Percentiles rank a stretch among this genome's conserved stretches.
phyloP scores from a whole-genome alignment of 805 yeast genomes.

The Wickerhamomyces strasburgensis region DNA sequence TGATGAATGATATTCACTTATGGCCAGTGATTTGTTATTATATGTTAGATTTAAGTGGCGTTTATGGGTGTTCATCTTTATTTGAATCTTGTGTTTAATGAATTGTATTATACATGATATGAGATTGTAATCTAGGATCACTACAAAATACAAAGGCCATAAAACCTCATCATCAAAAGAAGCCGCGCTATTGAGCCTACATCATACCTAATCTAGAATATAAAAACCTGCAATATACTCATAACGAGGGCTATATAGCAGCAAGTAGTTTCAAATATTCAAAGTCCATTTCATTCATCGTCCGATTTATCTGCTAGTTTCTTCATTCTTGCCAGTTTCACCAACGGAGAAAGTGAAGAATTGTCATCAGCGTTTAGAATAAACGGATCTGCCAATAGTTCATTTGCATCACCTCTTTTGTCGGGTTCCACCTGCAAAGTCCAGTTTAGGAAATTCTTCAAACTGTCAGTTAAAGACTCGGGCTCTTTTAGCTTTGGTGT shows the following conservation, averaged over 20 bases:
- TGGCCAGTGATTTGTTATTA: too few species aligned
- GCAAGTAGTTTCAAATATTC: too few species aligned
- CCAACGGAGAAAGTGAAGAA: conserved; percentile 63
- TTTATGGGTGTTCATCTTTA: too few species aligned
- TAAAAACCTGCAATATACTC: background rate
- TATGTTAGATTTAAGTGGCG: too few species aligned
- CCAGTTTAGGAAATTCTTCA: conserved; percentile 70
- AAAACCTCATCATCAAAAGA: too few species aligned
- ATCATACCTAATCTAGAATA: background rate
- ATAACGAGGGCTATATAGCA: background rate
- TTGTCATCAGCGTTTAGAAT: conserved; percentile 62
- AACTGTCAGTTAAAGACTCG: conserved; percentile 60
- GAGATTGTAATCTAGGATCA: too few species aligned
- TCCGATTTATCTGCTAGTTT: conserved; percentile 38
- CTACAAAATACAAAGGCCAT: too few species aligned
- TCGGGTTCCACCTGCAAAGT: conserved; percentile 93
- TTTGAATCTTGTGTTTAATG: too few species aligned
- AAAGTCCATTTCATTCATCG: conserved; percentile 21
- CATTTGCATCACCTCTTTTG: conserved; percentile 85
- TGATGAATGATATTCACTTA: too few species aligned
- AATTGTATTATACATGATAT: too few species aligned
- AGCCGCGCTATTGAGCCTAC: too few species aligned
- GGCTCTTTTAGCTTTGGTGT: conserved; percentile 92
- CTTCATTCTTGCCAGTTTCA: conserved; percentile 66
- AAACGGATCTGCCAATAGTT: conserved; percentile 72